These are phyloP conservation scores for Lablab purpureus DNA, from an alignment of 306 rosid genomes.

Conservation along the genomic window DNA sequence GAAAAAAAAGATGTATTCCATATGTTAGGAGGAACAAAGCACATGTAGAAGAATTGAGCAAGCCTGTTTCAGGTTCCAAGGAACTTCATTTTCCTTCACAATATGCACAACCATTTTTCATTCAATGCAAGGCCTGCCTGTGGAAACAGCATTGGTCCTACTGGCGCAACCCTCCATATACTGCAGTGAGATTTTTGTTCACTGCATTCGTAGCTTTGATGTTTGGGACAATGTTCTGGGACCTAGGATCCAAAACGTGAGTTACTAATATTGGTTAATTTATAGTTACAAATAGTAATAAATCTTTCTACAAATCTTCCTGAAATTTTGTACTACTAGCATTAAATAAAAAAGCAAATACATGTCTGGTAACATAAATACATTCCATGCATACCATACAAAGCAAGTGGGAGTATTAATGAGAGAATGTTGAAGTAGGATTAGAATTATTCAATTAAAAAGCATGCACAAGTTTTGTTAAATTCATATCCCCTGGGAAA, in stretches of 20 bases:
- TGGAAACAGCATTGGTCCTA: slow-evolving; percentile 81
- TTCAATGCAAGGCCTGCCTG: slow-evolving; percentile 66
- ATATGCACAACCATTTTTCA: slow-evolving; percentile 59
- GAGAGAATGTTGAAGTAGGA: neutral
- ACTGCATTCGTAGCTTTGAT: slow-evolving; percentile 60
- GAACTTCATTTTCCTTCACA: slow-evolving; percentile 63
- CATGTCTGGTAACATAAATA: neutral
- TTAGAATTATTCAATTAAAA: neutral
- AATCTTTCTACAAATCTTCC: neutral
- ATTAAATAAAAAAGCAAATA: neutral
- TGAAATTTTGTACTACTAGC: no score
- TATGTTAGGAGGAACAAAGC: slow-evolving; percentile 67
- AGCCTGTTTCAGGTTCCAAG: slow-evolving; percentile 59
- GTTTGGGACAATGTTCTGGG: slow-evolving; percentile 80
- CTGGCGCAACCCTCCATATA: slow-evolving; percentile 74
- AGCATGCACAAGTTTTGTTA: neutral
- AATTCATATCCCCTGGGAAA: neutral
- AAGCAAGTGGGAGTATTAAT: neutral
- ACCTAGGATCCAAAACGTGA: slow-evolving; percentile 76
- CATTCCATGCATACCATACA: neutral
- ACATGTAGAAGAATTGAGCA: slow-evolving; percentile 61
- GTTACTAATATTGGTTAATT: slow-evolving; percentile 22
- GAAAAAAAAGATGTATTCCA: neutral
- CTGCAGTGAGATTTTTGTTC: slow-evolving; percentile 60
- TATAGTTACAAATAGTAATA: neutral